Percentiles rank a stretch among this genome's conserved stretches.
Evolutionary conservation across 202 grass and related monocot genomes (phyloP).

Genomic region (Panicum hallii): DNA sequence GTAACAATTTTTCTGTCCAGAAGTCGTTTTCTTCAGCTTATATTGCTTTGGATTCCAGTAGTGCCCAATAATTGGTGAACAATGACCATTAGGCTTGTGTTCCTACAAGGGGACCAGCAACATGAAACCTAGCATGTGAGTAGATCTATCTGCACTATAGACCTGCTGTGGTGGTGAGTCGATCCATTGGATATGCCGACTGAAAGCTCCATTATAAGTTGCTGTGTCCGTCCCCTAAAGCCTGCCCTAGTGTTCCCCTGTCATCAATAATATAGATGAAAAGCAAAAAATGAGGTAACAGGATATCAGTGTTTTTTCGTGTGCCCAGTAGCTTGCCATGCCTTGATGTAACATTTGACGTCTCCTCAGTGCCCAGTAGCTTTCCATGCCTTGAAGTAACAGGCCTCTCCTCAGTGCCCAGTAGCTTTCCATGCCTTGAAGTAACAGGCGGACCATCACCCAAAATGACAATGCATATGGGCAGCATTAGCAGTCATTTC

Average conservation of each 20-base stretch:
- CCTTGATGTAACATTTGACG: background rate
- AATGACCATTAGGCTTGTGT: constrained; percentile 59
- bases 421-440: background rate
- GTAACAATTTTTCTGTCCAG: constrained; percentile 54
- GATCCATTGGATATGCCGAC: constrained; percentile 51
- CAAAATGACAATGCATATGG: background rate
- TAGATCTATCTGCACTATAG: constrained; percentile 60
- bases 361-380: background rate
- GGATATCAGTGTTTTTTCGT: background rate
- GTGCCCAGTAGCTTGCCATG: background rate
- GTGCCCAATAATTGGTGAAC: constrained; percentile 66
- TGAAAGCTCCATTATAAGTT: constrained; percentile 72
- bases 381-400: background rate
- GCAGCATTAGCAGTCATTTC: background rate
- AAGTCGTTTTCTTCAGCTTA: constrained; percentile 26
- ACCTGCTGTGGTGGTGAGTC: constrained; percentile 51
- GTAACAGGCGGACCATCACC: background rate
- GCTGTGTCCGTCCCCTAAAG: constrained; percentile 60
- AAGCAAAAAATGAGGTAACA: constrained; percentile 34
- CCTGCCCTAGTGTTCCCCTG: constrained; percentile 47
- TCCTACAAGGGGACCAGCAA: constrained; percentile 58
- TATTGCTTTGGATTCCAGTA: constrained; percentile 62
- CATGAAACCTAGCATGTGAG: constrained; percentile 70
- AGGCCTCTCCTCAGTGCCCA: background rate
- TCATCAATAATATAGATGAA: constrained; percentile 46